These are phyloP conservation scores for Hyaloperonospora arabidopsidis DNA, from an alignment of 352 stramenopile genomes.

Conservation along the genomic window DNA sequence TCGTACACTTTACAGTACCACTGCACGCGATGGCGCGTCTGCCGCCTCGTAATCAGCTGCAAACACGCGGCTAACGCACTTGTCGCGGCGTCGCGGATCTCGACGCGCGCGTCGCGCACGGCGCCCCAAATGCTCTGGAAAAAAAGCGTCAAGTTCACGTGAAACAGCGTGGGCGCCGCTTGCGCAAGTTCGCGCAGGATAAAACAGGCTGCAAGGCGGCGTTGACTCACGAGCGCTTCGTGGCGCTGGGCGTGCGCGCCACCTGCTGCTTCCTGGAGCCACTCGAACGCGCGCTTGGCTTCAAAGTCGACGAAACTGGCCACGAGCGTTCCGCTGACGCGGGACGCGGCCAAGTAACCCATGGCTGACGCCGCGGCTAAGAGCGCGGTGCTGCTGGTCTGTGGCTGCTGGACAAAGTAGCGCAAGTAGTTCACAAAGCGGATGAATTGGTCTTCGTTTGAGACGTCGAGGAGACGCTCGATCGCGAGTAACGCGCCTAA, in stretches of 20 bases:
- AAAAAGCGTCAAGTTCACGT: slow-evolving; percentile 87
- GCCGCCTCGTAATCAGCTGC: slow-evolving; percentile 74
- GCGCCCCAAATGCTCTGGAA: slow-evolving; percentile 89
- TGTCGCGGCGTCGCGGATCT: slow-evolving; percentile 79
- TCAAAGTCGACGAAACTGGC: slow-evolving; percentile 90
- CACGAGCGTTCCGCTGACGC: slow-evolving; percentile 78
- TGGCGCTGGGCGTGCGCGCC: slow-evolving; percentile 24
- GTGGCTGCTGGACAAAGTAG: slow-evolving; percentile 74
- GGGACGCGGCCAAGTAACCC: slow-evolving; percentile 73
- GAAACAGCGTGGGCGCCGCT: slow-evolving; percentile 85
- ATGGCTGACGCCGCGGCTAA: slow-evolving; percentile 68
- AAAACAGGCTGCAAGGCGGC: slow-evolving; percentile 71
- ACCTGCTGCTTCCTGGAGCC: slow-evolving; percentile 49
- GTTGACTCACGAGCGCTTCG: slow-evolving; percentile 68
- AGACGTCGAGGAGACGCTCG: slow-evolving; percentile 72
- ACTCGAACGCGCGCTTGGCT: slow-evolving; percentile 86
- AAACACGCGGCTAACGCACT: slow-evolving; percentile 83
- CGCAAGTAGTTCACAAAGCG: slow-evolving; percentile 87
- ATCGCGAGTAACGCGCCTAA: slow-evolving; percentile 71
- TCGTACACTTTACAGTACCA: slow-evolving; percentile 91
- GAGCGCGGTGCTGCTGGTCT: slow-evolving; percentile 50
- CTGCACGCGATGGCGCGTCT: slow-evolving; percentile 79
- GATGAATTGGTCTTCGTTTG: slow-evolving; percentile 84
- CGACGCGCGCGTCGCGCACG: slow-evolving; percentile 59
- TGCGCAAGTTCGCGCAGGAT: slow-evolving; percentile 82